These are phyloP conservation scores for Gynandropsis gynandra DNA, from an alignment of 345 rosid genomes.

Conservation along the genomic window DNA sequence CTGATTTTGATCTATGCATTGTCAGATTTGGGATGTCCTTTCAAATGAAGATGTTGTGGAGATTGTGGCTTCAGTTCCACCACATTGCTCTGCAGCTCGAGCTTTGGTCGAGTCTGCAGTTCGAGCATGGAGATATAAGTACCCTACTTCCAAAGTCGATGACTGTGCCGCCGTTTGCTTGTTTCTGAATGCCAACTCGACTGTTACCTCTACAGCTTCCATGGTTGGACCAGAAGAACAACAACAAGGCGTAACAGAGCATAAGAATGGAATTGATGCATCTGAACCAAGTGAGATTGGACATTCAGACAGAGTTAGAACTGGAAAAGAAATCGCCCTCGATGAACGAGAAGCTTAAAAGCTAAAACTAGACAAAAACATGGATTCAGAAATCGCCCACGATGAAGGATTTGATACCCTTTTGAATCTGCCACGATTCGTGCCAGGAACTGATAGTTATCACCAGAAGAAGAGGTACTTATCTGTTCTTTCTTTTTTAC, in stretches of 20 bases:
- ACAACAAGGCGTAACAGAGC: too few relatives aligned
- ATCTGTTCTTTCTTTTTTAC: too few relatives aligned
- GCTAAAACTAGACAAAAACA: too few relatives aligned
- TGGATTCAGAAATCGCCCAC: slow-evolving; percentile 39
- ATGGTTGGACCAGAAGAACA: too few relatives aligned
- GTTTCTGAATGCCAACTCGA: slow-evolving; percentile 50
- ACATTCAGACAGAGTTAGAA: too few relatives aligned
- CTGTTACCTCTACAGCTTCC: slow-evolving; percentile 38
- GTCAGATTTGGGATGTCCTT: slow-evolving; percentile 95
- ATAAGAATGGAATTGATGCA: slow-evolving; percentile 28
- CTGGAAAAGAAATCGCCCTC: too few relatives aligned
- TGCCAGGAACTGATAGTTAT: slow-evolving; percentile 49
- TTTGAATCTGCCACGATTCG: slow-evolving; percentile 67
- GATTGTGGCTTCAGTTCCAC: slow-evolving; percentile 64
- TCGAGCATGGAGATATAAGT: slow-evolving; percentile 83
- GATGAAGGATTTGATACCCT: slow-evolving; percentile 85
- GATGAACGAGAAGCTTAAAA: too few relatives aligned
- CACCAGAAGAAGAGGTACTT: slow-evolving; percentile 6
- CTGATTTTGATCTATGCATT: too few relatives aligned
- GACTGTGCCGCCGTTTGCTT: slow-evolving; percentile 98
- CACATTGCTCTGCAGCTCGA: slow-evolving; percentile 65
- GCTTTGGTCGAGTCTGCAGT: slow-evolving; percentile 80
- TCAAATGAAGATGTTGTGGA: slow-evolving; percentile 81
- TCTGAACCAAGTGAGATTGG: slow-evolving; percentile 24
- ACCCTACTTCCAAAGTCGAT: slow-evolving; percentile 88